phyloP scores from a whole-genome alignment of 257 asterid genomes.

The Coffea canephora region DNA sequence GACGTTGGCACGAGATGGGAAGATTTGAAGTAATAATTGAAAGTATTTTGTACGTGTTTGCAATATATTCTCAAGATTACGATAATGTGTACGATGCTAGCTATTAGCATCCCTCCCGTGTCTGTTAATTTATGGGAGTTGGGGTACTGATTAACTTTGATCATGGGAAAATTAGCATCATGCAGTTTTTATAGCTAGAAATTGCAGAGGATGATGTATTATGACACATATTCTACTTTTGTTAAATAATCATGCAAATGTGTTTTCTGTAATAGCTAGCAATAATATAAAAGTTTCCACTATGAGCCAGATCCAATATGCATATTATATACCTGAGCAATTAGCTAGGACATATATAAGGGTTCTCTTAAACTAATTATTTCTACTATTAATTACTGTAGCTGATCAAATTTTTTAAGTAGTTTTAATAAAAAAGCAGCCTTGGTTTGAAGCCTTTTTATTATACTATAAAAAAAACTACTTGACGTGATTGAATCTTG shows the following conservation, averaged over 20 bases:
- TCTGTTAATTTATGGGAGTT: too few relatives aligned
- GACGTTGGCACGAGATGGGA: too few relatives aligned
- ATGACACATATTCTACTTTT: too few relatives aligned
- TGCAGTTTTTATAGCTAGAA: not conserved
- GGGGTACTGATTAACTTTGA: not conserved
- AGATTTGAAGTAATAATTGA: too few relatives aligned
- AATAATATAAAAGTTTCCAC: too few relatives aligned
- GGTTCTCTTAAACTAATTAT: not conserved
- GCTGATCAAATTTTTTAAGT: not conserved
- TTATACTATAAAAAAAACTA: not conserved
- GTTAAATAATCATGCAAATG: not conserved
- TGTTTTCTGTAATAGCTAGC: too few relatives aligned
- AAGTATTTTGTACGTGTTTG: too few relatives aligned
- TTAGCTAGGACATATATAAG: not conserved
- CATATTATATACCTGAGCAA: not conserved
- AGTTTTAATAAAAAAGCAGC: not conserved
- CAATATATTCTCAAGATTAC: too few relatives aligned
- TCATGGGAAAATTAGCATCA: not conserved
- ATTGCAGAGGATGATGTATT: too few relatives aligned
- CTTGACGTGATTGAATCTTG: constrained; percentile 15
- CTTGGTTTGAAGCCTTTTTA: not conserved
- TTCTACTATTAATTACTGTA: not conserved
- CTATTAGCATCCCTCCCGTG: too few relatives aligned
- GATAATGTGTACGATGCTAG: too few relatives aligned
- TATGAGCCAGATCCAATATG: not conserved